Base-by-base conservation (phyloP, 1,284 basidiomycete genomes). In the Chalciporus sp. region DNA sequence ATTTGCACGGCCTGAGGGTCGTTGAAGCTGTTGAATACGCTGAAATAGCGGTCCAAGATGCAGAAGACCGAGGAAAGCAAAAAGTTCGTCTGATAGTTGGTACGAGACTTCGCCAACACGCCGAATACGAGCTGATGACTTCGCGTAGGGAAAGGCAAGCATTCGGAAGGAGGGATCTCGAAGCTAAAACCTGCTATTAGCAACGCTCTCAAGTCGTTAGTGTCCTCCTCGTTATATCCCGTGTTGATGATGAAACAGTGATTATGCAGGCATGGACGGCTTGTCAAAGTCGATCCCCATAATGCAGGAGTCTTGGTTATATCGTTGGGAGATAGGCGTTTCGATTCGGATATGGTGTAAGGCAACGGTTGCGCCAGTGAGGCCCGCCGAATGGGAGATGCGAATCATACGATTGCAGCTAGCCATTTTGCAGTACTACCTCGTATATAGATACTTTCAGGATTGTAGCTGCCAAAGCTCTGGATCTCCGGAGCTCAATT, bases 251-350 rank as follows among this genome's bases (percentile, higher is more conserved):
- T 11, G 27, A 17, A 20, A 14, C 7, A 12, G 28, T 16, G 31
- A 26, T 27, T 31, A 3, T 19, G 8, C 23, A 42, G 39, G 19
- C 17, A 17, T 20, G 90, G 61, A 56, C 76, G 95, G 12, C 75
- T 81, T 1, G 92, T 93, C 3, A 77, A 88, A 55, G 68, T 95
- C 11, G 94, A 97, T 71, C 86, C 86, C 4, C 70, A 83, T 41
- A 98, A 97, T 64, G 69, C 84, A 0, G 95, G 94, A 8, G 91
- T 92, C 1, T 76, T 98, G 5, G 95, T 91, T 71, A 92, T 95
- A 37, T 90, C 92, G 64, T 94, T 97, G 31, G 9, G 44, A 23
- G 19, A 46, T 17, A 37, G 7, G 9, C 35, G 17, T 9, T 17
- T 10, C n/a, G n/a, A 37, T 16, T 23, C 23, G 23, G 23, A 23